Base-by-base conservation (phyloP, 1,284 basidiomycete species). In the Pyrrhoderma noxium region DNA sequence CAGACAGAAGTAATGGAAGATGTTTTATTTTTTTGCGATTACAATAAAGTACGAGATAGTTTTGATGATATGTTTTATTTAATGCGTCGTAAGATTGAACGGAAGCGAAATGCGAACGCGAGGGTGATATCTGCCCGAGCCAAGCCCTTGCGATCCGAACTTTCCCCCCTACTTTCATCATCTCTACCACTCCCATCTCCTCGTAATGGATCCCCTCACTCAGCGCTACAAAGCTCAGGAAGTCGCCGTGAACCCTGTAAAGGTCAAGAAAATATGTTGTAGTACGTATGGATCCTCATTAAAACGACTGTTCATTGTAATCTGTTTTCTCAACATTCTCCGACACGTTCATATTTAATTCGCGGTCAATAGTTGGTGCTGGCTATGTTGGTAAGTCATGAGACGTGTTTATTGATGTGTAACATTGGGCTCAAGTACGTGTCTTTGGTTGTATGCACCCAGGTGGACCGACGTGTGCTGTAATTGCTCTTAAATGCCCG, bases 401-500 rank as follows among this genome's bases (percentile, higher is more conserved):
- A 22, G 18, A 34, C 18, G 8, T 7, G 38, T 7, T n/a, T 40
- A 16, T 22, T 7, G 5, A 5, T 22, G 5, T 40, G 38, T 18
- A 40, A 8, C 5, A 40, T 4, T 14, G 4, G 38, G 5, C 38
- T 25, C 34, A 48, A 57, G 48, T 51, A 34, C 18, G n/a, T 52
- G 51, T 56, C 47, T 51, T 18, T 22, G 8, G 16, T 57, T 53
- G 49, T 39, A 42, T 51, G 25, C 51, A 37, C 55, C 25, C 58
- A 91, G 89, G 89, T 67, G 91, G 92, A 43, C 91, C 91, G 34
- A 97, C 94, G 40, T 97, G 93, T 69, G 88, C 93, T 40, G 90
- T 97, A 62, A 91, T 96, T 59, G 92, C 91, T n/a, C 76, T 89
- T 64, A 93, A 89, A 68, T 95, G 93, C 71, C 93, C 95, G 49